A percentile compares a stretch with the other conserved stretches of the same genome.
Evolutionary conservation across 805 yeast genomes (phyloP).

Genomic region (Candida lessepsii): DNA sequence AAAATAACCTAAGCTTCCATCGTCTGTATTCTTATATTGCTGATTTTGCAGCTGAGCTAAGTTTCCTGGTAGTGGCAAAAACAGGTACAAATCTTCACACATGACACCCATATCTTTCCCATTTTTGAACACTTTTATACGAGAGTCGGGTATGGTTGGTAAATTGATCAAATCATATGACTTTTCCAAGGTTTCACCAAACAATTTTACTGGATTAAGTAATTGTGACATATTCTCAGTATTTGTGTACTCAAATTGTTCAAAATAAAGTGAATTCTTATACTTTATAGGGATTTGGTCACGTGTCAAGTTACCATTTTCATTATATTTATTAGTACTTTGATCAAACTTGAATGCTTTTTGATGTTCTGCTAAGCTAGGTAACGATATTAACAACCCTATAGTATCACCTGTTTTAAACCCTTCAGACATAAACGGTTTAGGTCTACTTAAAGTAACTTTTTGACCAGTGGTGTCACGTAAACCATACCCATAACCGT

Average conservation of each 20-base stretch:
- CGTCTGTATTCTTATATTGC: constrained; percentile 54
- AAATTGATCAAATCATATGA: constrained; percentile 18
- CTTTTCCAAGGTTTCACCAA: constrained; percentile 62
- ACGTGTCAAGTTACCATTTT: constrained; percentile 51
- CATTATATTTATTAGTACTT: constrained; percentile 17
- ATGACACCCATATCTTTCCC: constrained; percentile 68
- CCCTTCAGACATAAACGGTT: constrained; percentile 48
- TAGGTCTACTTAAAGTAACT: constrained; percentile 72
- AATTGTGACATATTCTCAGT: constrained; percentile 72
- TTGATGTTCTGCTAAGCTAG: constrained; percentile 48
- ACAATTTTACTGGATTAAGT: constrained; percentile 66
- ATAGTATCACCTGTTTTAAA: constrained; percentile 77
- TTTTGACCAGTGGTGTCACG: constrained; percentile 76
- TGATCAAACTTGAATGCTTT: constrained; percentile 35
- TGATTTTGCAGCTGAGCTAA: constrained; percentile 45
- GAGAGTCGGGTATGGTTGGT: constrained; percentile 56
- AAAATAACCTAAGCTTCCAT: constrained; percentile 85
- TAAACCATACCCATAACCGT: constrained; percentile 89
- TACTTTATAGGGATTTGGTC: constrained; percentile 88
- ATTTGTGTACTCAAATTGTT: constrained; percentile 75
- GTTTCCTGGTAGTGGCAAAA: constrained; percentile 63
- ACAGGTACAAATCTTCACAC: constrained; percentile 67
- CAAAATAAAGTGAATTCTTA: constrained; percentile 75
- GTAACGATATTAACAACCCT: constrained; percentile 74
- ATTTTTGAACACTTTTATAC: constrained; percentile 69